phyloP scores from a whole-genome alignment of 225 moss, liverwort and hornwort species.

The Pseudoscleropodium purum region DNA sequence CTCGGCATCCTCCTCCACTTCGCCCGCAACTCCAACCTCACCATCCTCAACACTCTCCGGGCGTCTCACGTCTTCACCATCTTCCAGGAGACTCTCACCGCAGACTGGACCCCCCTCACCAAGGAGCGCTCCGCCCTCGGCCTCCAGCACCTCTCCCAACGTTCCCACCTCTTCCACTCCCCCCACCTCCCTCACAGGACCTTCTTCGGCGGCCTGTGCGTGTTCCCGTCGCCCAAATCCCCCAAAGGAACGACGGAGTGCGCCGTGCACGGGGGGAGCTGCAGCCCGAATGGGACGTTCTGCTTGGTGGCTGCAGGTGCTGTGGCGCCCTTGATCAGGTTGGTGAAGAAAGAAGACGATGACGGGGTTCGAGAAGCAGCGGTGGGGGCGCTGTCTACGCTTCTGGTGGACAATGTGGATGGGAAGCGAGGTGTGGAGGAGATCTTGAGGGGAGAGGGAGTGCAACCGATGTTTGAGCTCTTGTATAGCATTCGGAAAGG shows the following conservation, averaged over 20 bases:
- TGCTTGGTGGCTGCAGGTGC: constrained; percentile 9
- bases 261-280: constrained; percentile 1
- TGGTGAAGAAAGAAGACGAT: constrained; percentile 16
- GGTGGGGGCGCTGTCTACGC: constrained; percentile 12
- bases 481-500: constrained; percentile 4
- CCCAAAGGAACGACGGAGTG: neutral
- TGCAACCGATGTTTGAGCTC: constrained; percentile 11
- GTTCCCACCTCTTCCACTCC: neutral
- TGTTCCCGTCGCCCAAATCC: neutral
- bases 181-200: neutral
- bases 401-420: constrained; percentile 4
- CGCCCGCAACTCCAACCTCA: constrained; percentile 15
- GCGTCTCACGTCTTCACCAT: constrained; percentile 8
- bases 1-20: constrained; percentile 18
- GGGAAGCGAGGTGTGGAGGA: constrained; percentile 3
- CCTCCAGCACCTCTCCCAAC: constrained; percentile 3
- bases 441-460: constrained; percentile 11
- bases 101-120: constrained; percentile 9
- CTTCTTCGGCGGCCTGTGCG: neutral
- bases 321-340: neutral
- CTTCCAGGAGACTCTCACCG: neutral
- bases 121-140: constrained; percentile 16
- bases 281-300: constrained; percentile 7
- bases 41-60: constrained; percentile 10
- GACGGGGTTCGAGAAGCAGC: constrained; percentile 2